A percentile compares a stretch with the other conserved stretches of the same genome.
These are phyloP conservation scores for Globisporangium perplexum DNA, from an alignment of 352 stramenopile species.

Conservation along the genomic window DNA sequence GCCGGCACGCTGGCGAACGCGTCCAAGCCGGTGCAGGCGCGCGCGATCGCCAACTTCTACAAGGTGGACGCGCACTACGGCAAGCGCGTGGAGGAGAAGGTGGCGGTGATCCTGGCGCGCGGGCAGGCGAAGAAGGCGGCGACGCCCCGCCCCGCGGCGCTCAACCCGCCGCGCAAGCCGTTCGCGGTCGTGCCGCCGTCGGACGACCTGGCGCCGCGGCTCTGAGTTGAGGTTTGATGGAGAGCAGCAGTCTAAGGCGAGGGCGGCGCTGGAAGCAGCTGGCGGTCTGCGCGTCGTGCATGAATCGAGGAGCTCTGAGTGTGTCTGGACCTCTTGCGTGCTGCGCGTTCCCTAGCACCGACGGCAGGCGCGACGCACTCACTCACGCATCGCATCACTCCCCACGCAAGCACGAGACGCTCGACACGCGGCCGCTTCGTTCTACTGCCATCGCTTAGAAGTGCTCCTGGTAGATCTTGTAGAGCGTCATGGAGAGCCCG, in stretches of 20 bases:
- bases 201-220: conserved; percentile 39
- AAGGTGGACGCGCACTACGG: conserved; percentile 86
- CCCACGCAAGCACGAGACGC: too few species aligned
- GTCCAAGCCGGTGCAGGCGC: conserved; percentile 69
- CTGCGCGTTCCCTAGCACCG: too few species aligned
- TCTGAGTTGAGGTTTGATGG: conserved; percentile 24
- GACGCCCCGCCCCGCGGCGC: conserved; percentile 18
- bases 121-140: conserved; percentile 13
- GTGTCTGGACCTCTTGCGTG: too few species aligned
- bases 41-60: conserved; percentile 85
- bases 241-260: too few species aligned
- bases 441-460: background rate
- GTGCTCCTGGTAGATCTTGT: conserved; percentile 26
- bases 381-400: too few species aligned
- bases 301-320: too few species aligned
- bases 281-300: too few species aligned
- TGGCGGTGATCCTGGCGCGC: conserved; percentile 28
- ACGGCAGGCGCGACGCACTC: too few species aligned
- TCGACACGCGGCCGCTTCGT: too few species aligned
- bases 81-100: conserved; percentile 69
- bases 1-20: conserved; percentile 76
- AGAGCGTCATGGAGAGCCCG: conserved; percentile 43
- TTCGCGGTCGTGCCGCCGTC: conserved; percentile 47
- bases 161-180: conserved; percentile 59
- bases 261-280: too few species aligned